A percentile compares a stretch with the other conserved stretches of the same genome.
Conservation (phyloP, 768 basidiomycete species). For the Leccinum variicolor region DNA sequence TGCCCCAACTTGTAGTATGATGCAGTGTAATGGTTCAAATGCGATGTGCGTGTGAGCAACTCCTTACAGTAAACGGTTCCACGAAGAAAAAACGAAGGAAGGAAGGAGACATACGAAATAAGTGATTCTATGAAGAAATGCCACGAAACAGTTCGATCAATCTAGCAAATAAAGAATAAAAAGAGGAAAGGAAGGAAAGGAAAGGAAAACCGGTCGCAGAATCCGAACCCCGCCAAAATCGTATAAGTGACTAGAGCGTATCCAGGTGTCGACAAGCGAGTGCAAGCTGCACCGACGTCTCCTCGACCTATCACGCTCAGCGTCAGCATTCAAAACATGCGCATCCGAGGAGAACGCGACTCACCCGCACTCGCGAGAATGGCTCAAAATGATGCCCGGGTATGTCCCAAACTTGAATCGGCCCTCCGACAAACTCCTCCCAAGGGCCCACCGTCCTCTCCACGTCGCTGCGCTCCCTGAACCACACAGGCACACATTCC, state of each 20-base stretch:
- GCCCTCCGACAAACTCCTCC: slow-evolving; percentile 39
- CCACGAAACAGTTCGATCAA: background rate
- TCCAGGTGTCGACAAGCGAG: slow-evolving; percentile 19
- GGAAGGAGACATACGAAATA: background rate
- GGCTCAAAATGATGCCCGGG: slow-evolving; percentile 66
- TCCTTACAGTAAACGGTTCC: background rate
- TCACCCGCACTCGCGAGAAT: slow-evolving; percentile 51
- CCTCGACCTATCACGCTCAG: slow-evolving; percentile 7
- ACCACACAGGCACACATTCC: slow-evolving; percentile 45
- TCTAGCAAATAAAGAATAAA: background rate
- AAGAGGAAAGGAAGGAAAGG: background rate
- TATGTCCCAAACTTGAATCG: slow-evolving; percentile 48
- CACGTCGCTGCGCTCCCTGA: slow-evolving; percentile 42
- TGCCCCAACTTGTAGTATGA: background rate
- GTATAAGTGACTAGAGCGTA: background rate
- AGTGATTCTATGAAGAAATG: background rate
- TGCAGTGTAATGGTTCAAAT: background rate
- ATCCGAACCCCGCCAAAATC: background rate
- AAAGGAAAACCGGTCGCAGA: background rate
- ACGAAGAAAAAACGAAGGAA: background rate
- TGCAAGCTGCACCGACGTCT: slow-evolving; percentile 23
- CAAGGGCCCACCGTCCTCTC: slow-evolving; percentile 40
- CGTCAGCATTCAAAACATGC: background rate
- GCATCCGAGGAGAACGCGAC: slow-evolving; percentile 14
- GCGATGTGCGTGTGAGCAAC: background rate